Evolutionary conservation across 768 basidiomycete genomes (phyloP), one percentile per base, ranked within the genome.

Genomic region (Sarcodon aspratus): DNA sequence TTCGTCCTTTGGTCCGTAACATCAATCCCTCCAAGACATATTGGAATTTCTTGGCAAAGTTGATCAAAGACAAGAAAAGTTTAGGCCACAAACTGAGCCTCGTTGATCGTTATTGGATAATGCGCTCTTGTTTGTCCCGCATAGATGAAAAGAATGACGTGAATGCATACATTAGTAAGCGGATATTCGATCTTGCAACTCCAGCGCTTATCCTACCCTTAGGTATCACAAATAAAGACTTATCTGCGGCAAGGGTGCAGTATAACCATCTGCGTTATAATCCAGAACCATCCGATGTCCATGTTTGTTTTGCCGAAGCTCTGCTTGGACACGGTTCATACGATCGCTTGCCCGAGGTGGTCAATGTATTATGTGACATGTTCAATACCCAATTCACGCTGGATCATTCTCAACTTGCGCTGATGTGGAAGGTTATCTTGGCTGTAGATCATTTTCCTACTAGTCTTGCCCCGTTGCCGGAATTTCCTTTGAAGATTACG

Each of bases 41-140:
- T 55, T 83, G 80, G 82, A 36, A 64, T 12, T 68, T 79, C 45
- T 60, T 81, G 9, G 44, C 69, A 42, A 63, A 68, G 46, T 54
- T 82, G 9, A 68, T 66, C 8, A 60, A 57, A 34, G 71, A 74
- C 55, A 81, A 80, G 59, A 54, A 59, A 35, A 49, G 52, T 34
- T 50, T 63, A n/a, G 64, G 61, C 35, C 59, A 66, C 49, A 12
- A 50, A 8, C 53, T 63, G 33, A 59, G 51, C 12, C 61, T 65
- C 38, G 65, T 70, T n/a, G 80, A 84, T 57, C 67, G 69, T 44
- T 84, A 76, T 60, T 85, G 82, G 82, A 57, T 76, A 44, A 75
- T 84, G 74, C 71, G 64, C 33, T 73, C 72, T 10, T 56, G 65
- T 32, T 61, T 78, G 8, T 67, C 65, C 15, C 46, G 21, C 21